Evolutionary conservation across 208 protist genomes (phyloP), one percentile per base, ranked within the genome.

Genomic region (Porcisia hertigi): DNA sequence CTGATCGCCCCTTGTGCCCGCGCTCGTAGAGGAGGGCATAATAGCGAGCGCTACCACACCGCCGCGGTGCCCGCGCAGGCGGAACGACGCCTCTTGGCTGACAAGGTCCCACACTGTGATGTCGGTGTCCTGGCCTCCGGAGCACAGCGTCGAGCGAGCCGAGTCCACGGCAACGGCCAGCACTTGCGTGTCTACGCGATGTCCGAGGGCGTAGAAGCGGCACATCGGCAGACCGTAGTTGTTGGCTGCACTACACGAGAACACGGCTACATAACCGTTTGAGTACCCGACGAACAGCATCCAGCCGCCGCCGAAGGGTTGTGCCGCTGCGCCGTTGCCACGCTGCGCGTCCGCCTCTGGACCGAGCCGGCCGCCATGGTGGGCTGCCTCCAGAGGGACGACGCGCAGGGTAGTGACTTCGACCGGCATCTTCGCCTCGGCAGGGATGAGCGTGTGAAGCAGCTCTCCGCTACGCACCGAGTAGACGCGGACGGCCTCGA

Each of bases 91-190:
- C 79, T 97, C 92, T 66, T 94, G 82, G 16, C 83, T 85, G 16
- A 87, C 82, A 30, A 99, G 77, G 83, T 99, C 99, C 99, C 99
- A 99, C 16, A 99, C 89, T 11, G 99, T 98, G 63, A 99, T 89
- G 77, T 99, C 97, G 5, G 98, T 99, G 86, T 99, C 99, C 47
- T 94, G 88, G 2, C 92, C 91, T 18, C 96, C 99, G 36, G 95
- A 98, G 53, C 94, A 98, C 39, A 98, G 66, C 18, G 71, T 79
- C 1, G 76, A 70, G 57, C 90, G 88, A 43, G 83, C 66, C 0
- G 90, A 8, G 62, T 84, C 83, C n/a, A 94, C 80, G 18, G 86
- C 86, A n/a, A 98, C 74, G n/a, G 89, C 67, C n/a, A 97, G 88
- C 47, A 98, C 95, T 49, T 89, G 84, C 39, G 91, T 97, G 73